Evolutionary conservation across 768 basidiomycete species (phyloP).

Genomic region (Termitomyces eurrhizus): DNA sequence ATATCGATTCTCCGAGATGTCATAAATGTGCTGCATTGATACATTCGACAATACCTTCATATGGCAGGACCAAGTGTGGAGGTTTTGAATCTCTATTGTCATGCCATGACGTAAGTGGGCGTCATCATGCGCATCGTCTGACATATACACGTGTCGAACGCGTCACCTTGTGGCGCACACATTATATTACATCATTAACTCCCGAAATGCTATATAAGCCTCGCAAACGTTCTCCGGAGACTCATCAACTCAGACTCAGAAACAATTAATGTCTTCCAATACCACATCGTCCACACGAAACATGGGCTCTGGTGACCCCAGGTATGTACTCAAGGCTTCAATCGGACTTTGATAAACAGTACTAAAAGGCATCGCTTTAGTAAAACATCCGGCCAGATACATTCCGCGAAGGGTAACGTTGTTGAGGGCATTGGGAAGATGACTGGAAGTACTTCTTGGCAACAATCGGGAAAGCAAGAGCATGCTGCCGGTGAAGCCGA

Average conservation of each 20-base stretch:
- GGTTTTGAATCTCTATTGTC: too few species aligned
- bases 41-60: too few species aligned
- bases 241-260: neutral
- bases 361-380: conserved; percentile 14
- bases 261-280: conserved; percentile 1
- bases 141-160: neutral
- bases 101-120: neutral
- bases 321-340: neutral
- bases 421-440: conserved; percentile 37
- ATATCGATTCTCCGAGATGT: too few species aligned
- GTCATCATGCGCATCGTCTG: neutral
- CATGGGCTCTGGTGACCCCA: conserved; percentile 8
- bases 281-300: neutral
- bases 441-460: conserved; percentile 41
- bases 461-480: conserved; percentile 44
- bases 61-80: too few species aligned
- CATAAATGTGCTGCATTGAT: too few species aligned
- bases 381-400: conserved; percentile 39
- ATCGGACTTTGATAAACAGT: neutral
- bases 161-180: neutral
- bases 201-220: neutral
- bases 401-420: conserved; percentile 37
- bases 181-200: neutral
- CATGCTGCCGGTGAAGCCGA: conserved; percentile 47
- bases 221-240: neutral